Conservation (phyloP, 2,329 filamentous ascomycete species). For the Aureobasidium uvarum region DNA sequence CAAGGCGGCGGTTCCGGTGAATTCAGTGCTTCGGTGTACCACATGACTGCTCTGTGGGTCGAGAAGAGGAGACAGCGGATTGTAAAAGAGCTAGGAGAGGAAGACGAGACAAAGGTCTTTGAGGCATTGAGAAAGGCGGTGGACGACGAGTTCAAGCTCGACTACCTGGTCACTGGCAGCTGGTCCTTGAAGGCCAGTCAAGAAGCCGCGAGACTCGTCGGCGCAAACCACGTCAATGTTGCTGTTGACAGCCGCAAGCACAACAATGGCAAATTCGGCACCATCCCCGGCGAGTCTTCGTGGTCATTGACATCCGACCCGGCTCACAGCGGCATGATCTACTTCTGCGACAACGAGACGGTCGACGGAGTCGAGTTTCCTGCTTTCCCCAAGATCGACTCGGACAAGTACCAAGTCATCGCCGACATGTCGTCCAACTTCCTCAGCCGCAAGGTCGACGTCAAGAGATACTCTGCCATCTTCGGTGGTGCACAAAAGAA, state of each 20-base stretch:
- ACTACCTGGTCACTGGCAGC: slow-evolving; percentile 86
- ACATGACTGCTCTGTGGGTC: slow-evolving; percentile 81
- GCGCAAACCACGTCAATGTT: slow-evolving; percentile 76
- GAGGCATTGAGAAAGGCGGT: slow-evolving; percentile 52
- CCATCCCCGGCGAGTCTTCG: slow-evolving; percentile 70
- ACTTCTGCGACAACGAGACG: slow-evolving; percentile 93
- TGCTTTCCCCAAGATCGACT: slow-evolving; percentile 64
- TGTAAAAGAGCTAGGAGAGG: slow-evolving; percentile 54
- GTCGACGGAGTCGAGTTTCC: slow-evolving; percentile 93
- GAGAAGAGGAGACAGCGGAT: slow-evolving; percentile 63
- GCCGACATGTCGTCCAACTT: slow-evolving; percentile 97
- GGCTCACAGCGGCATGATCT: slow-evolving; percentile 67
- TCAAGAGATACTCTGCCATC: slow-evolving; percentile 76
- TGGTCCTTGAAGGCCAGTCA: slow-evolving; percentile 89
- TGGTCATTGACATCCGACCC: slow-evolving; percentile 70
- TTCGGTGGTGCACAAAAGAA: slow-evolving; percentile 97
- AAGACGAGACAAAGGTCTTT: slow-evolving; percentile 57
- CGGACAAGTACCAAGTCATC: slow-evolving; percentile 66
- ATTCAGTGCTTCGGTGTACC: slow-evolving; percentile 81
- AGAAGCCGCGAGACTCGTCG: slow-evolving; percentile 75
- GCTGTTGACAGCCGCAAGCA: slow-evolving; percentile 62
- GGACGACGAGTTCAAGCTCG: slow-evolving; percentile 65
- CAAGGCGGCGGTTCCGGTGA: slow-evolving; percentile 82
- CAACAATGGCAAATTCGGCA: slow-evolving; percentile 80
- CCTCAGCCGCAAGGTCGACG: slow-evolving; percentile 72